Base-by-base conservation (phyloP, 2,329 filamentous ascomycete genomes). In the Rhexocercosporidium sp. region DNA sequence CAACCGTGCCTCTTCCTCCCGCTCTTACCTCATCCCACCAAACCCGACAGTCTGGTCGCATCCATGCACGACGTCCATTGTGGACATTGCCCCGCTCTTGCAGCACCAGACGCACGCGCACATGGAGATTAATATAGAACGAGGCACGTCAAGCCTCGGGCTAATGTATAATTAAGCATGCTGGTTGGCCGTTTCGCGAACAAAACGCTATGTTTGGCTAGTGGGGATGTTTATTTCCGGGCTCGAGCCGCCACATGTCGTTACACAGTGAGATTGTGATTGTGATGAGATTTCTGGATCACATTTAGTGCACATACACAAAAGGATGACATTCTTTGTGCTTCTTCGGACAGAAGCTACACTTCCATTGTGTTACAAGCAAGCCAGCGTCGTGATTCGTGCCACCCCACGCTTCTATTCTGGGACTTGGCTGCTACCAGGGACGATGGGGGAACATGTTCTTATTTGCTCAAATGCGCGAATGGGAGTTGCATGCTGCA, bases 1-100 rank as follows among this genome's bases (percentile, higher is more conserved):
- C 34, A 37, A 37, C 31, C 34, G 34, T 57, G 54, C n/a, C 54
- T 57, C 54, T 57, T 57, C 31, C 54, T 57, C 54, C 54, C 54
- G 54, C 31, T 57, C 54, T 57, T 34, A 57, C 31, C 12, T 57
- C 54, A 57, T 57, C 20, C 27, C 9, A 41, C 9, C 31, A 22
- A 20, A 57, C 54, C 54, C 54, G 34, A 57, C 54, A 57, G 31
- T 39, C 41, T 20, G 54, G 54, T 39, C 31, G 3, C 31, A 20
- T 22, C 34, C 53, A 37, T 18, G 31, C 31, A 25, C n/a, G n/a
- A 20, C n/a, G 3, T 25, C 54, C 20, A 39, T 37, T n/a, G 2
- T 20, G 8, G 5, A 37, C 8, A 16, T 14, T 56, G 29, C 29
- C 11, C 53, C 53, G 53, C 53, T 37, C 7, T 56, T 11, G 31